A percentile compares a stretch with the other conserved stretches of the same genome.
Evolutionary conservation across 164 flowering plant species (phyloP).

Genomic region (Nymphaea colorata): DNA sequence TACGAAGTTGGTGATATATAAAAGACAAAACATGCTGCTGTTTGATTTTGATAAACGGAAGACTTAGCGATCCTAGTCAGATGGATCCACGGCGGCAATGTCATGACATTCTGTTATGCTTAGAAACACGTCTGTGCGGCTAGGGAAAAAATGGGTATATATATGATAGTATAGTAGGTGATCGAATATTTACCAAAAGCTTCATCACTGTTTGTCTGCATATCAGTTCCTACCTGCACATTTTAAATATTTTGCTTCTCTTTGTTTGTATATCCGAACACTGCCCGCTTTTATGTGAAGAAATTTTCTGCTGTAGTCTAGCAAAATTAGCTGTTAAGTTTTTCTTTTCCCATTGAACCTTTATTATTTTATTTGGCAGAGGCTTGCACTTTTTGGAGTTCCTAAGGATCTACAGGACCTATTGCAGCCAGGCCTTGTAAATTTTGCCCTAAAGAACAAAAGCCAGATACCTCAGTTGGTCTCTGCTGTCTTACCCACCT

Average conservation of each 20-base stretch:
- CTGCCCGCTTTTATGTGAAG: background rate
- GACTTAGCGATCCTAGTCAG: no score
- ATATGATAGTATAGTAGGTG: no score
- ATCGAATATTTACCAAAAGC: background rate
- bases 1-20: no score
- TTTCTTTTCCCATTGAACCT: background rate
- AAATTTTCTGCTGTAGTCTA: background rate
- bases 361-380: constrained; percentile 26
- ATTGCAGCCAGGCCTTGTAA: constrained; percentile 40
- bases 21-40: no score
- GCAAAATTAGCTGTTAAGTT: background rate
- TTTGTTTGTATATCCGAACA: no score
- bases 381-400: constrained; percentile 50
- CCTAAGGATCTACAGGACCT: constrained; percentile 28
- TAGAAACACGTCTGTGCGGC: no score
- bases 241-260: no score
- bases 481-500: constrained; percentile 47
- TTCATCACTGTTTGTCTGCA: background rate
- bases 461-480: constrained; percentile 30
- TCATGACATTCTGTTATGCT: no score
- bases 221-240: no score
- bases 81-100: no score
- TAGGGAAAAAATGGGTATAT: no score
- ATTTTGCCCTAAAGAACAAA: constrained; percentile 33
- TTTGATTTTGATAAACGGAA: no score